Conservation (phyloP, 139 green algal genomes). For the Coelastrella sp. region DNA sequence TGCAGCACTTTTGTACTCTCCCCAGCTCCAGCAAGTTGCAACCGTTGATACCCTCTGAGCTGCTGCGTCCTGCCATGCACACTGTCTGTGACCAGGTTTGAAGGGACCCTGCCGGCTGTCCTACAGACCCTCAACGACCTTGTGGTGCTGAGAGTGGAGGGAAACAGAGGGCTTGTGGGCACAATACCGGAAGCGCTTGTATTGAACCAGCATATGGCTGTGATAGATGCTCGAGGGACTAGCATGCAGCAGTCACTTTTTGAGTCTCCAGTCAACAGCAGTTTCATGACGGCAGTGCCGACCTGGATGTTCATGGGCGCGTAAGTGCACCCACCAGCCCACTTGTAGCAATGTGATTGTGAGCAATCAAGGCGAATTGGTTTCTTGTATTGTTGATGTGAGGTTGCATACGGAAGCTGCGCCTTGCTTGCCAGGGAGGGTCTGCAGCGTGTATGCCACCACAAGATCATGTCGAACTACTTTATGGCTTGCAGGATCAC, state of each 20-base stretch:
- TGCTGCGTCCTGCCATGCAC: not conserved
- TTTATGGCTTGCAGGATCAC: not conserved
- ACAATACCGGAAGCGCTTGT: constrained; percentile 6
- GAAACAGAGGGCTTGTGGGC: not conserved
- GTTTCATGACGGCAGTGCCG: not conserved
- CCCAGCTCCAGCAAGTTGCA: not conserved
- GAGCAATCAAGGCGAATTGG: not conserved
- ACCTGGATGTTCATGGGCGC: not conserved
- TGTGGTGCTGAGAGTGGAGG: not conserved
- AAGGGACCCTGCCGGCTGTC: not conserved
- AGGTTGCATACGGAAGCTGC: not conserved
- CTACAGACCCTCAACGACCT: not conserved
- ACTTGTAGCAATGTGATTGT: no score
- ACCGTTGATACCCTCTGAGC: not conserved
- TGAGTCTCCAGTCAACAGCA: no score
- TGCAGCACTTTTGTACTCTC: not conserved
- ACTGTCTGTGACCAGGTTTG: not conserved
- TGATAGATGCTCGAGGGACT: constrained; percentile 10
- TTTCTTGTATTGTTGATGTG: not conserved
- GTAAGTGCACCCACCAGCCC: not conserved
- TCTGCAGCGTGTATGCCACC: not conserved
- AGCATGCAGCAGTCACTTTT: constrained; percentile 10
- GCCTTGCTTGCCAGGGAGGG: not conserved
- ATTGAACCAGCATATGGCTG: not conserved
- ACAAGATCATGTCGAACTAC: no score